Evolutionary conservation across 2,329 filamentous ascomycete genomes (phyloP).

Genomic region (Cordyceps militaris): DNA sequence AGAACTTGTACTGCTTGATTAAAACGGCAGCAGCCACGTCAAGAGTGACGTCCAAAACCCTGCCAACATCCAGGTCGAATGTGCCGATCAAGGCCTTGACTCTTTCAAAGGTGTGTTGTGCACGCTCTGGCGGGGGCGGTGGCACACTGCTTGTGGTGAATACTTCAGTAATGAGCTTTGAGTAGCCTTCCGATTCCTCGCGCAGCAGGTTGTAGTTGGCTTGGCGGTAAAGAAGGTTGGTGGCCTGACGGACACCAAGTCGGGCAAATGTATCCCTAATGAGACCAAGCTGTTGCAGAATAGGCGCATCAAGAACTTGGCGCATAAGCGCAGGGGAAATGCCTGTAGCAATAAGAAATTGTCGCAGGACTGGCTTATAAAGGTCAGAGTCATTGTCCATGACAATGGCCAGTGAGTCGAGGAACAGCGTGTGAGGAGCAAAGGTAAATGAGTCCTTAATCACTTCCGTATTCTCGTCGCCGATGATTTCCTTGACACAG

Average conservation of each 20-base stretch:
- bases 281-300: conserved; percentile 70
- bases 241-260: conserved; percentile 81
- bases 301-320: conserved; percentile 69
- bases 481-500: conserved; percentile 67
- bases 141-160: conserved; percentile 79
- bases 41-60: conserved; percentile 87
- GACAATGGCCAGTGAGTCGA: conserved; percentile 76
- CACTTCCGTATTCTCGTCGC: conserved; percentile 44
- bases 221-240: conserved; percentile 88
- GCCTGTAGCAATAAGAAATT: conserved; percentile 64
- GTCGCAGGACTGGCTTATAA: conserved; percentile 47
- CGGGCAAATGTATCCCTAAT: conserved; percentile 79
- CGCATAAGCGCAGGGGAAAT: conserved; percentile 70
- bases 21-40: conserved; percentile 92
- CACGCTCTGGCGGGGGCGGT: conserved; percentile 65
- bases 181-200: conserved; percentile 94
- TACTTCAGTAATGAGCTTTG: conserved; percentile 90
- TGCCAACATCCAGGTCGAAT: conserved; percentile 92
- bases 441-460: conserved; percentile 45
- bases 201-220: conserved; percentile 93
- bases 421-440: conserved; percentile 63
- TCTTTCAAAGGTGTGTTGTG: conserved; percentile 80
- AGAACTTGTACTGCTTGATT: conserved; percentile 89
- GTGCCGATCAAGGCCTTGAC: conserved; percentile 94
- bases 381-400: conserved; percentile 59